Conservation (phyloP, 2,329 filamentous ascomycete species). For the Beauveria sp. region DNA sequence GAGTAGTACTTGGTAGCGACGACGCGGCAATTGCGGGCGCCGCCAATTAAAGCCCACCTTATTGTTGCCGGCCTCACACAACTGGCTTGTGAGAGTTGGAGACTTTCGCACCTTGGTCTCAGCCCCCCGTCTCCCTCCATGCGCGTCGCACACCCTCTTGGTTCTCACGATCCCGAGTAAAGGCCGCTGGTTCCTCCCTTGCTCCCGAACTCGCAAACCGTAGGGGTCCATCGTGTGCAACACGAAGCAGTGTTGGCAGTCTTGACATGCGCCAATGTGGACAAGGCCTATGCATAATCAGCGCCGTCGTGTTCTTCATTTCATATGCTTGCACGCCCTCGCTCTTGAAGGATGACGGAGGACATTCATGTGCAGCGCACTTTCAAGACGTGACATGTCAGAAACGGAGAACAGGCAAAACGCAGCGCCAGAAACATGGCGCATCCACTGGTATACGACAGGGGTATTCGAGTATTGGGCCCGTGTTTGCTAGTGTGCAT, state of each 20-base stretch:
- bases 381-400: conserved; percentile 6
- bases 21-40: not conserved
- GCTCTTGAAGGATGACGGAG: not conserved
- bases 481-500: not conserved
- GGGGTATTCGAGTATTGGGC: not conserved
- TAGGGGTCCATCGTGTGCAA: not conserved
- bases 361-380: not conserved
- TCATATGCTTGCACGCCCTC: not conserved
- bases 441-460: not conserved
- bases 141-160: not conserved
- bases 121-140: not conserved
- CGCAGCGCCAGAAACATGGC: not conserved
- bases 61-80: not conserved
- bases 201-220: not conserved
- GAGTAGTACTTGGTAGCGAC: not conserved
- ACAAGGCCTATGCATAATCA: not conserved
- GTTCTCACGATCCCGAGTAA: conserved; percentile 1
- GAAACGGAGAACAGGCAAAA: not conserved
- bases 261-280: not conserved
- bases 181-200: not conserved
- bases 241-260: not conserved
- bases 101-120: not conserved
- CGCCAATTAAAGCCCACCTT: not conserved
- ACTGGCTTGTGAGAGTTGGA: not conserved
- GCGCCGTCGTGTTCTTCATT: too few relatives aligned